A percentile compares a stretch with the other conserved stretches of the same genome.
Conservation (phyloP, 2,329 filamentous ascomycete genomes). For the Kalaharituber pfeilii region DNA sequence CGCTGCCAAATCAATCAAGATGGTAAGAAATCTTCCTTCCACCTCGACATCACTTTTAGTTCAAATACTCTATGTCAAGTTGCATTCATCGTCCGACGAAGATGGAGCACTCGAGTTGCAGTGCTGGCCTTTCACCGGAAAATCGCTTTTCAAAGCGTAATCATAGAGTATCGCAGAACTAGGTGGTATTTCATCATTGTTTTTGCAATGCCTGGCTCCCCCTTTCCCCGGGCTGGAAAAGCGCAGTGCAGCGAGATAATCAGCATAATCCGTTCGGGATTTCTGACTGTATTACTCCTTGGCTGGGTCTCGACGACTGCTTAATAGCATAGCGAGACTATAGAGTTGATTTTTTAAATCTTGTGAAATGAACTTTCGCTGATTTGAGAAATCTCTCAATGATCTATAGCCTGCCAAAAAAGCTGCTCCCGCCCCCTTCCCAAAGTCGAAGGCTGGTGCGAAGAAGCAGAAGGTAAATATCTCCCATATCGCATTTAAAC, state of each 20-base stretch:
- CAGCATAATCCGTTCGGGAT: background rate
- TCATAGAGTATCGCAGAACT: too few species aligned
- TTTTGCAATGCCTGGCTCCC: background rate
- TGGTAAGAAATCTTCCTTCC: too few species aligned
- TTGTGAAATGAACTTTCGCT: conserved; percentile 59
- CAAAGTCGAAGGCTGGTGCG: conserved; percentile 69
- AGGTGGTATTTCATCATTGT: too few species aligned
- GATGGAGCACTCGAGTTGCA: too few species aligned
- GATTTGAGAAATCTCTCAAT: conserved; percentile 22
- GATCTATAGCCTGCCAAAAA: conserved; percentile 90
- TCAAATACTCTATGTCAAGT: too few species aligned
- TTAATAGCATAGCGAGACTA: conserved; percentile 9
- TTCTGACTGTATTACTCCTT: background rate
- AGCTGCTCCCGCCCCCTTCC: conserved; percentile 91
- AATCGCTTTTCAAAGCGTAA: too few species aligned
- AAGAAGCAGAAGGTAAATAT: conserved; percentile 93
- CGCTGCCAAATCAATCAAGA: too few species aligned
- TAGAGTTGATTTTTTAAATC: conserved; percentile 77
- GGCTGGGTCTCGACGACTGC: background rate
- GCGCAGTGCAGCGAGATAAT: background rate
- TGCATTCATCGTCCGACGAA: too few species aligned
- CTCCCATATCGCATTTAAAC: conserved; percentile 5
- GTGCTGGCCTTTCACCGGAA: too few species aligned
- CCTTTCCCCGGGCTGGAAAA: background rate
- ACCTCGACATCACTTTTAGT: too few species aligned